These are phyloP conservation scores for Papilionanthe hybrid DNA, from an alignment of 116 monocot species.

Conservation along the genomic window DNA sequence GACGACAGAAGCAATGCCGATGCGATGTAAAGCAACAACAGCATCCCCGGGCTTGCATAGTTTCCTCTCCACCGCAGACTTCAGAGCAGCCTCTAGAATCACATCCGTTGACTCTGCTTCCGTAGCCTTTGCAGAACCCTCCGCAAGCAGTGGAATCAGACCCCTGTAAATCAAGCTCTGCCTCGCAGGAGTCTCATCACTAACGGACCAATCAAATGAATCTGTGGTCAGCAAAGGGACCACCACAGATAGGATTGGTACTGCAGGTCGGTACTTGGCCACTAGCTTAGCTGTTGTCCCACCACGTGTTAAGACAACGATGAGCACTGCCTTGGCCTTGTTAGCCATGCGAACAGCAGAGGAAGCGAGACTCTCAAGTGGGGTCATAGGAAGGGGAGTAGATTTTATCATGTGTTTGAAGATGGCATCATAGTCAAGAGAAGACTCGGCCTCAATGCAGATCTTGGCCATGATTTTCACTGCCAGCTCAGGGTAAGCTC, in stretches of 20 bases:
- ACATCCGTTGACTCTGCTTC: slow-evolving; percentile 76
- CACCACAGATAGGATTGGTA: slow-evolving; percentile 79
- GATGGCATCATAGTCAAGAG: slow-evolving; percentile 66
- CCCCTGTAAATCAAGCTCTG: slow-evolving; percentile 66
- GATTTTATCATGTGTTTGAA: slow-evolving; percentile 73
- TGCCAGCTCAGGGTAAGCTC: slow-evolving; percentile 82
- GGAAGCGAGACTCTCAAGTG: slow-evolving; percentile 79
- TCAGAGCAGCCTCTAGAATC: slow-evolving; percentile 59
- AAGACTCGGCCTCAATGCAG: slow-evolving; percentile 84
- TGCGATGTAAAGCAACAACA: slow-evolving; percentile 64
- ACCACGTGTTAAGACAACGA: slow-evolving; percentile 73
- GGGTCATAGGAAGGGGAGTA: slow-evolving; percentile 82
- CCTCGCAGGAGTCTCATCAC: slow-evolving; percentile 64
- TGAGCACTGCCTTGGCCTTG: slow-evolving; percentile 57
- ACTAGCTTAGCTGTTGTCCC: slow-evolving; percentile 78
- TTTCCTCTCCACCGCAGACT: slow-evolving; percentile 32
- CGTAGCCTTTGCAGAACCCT: slow-evolving; percentile 74
- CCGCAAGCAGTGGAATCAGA: slow-evolving; percentile 73
- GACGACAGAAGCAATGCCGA: slow-evolving; percentile 66
- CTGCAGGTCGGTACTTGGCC: slow-evolving; percentile 75
- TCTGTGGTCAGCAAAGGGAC: slow-evolving; percentile 69
- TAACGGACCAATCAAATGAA: slow-evolving; percentile 62
- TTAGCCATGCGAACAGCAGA: slow-evolving; percentile 76
- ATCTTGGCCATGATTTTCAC: slow-evolving; percentile 80
- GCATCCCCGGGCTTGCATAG: slow-evolving; percentile 68